Percentiles rank a stretch among this genome's conserved stretches.
Conservation (phyloP, 345 rosid genomes). For the Arabidopsis suecica region DNA sequence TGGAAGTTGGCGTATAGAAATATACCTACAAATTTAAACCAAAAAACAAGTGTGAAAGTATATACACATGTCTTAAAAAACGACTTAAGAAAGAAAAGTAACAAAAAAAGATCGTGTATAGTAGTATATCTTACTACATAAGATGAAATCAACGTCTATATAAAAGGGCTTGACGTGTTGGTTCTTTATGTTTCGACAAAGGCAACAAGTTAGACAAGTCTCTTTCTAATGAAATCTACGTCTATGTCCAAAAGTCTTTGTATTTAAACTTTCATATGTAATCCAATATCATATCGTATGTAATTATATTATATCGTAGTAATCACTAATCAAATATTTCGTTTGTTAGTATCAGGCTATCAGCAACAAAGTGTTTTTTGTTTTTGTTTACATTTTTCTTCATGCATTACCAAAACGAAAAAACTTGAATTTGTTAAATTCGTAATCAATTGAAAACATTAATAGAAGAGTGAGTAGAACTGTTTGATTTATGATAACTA, state of each 20-base stretch:
- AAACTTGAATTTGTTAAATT: too few species aligned
- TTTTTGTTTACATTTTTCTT: background rate
- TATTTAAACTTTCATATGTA: constrained; percentile 17
- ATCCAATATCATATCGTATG: constrained; percentile 6
- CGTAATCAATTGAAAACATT: background rate
- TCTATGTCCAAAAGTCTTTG: constrained; percentile 18
- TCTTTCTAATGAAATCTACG: constrained; percentile 1
- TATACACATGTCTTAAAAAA: background rate
- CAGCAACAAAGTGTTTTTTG: background rate
- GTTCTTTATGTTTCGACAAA: constrained; percentile 29
- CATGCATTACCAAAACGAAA: background rate
- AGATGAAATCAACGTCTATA: constrained; percentile 6
- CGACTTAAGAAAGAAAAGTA: background rate
- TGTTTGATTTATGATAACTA: background rate
- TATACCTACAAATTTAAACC: background rate
- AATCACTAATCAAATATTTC: constrained; percentile 7
- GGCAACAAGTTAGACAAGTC: constrained; percentile 27
- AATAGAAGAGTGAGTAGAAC: background rate
- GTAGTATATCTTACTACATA: background rate
- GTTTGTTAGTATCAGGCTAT: background rate
- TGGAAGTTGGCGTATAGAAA: constrained; percentile 18
- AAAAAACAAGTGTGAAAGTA: background rate
- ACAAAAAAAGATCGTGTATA: background rate
- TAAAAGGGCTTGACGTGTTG: constrained; percentile 25
- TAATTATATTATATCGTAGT: background rate